Conservation (phyloP, 768 basidiomycete species). For the Pisolithus orientalis region DNA sequence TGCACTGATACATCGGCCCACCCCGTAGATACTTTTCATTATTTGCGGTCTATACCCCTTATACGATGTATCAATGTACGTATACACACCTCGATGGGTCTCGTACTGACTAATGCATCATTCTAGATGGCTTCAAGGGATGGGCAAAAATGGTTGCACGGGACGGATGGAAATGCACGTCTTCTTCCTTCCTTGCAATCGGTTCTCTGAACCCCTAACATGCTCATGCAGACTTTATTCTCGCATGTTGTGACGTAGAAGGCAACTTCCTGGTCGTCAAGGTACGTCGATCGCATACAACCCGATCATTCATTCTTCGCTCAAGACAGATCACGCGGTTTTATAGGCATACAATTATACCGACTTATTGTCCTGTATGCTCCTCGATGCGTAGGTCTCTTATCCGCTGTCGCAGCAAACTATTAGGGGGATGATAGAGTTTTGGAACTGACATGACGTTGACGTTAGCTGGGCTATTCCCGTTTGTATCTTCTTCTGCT, state of each 20-base stretch:
- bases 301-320: background rate
- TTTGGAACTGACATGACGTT: constrained; percentile 2
- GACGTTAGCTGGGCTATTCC: constrained; percentile 76
- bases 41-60: constrained; percentile 74
- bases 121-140: constrained; percentile 72
- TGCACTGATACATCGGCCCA: background rate
- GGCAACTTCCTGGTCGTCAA: constrained; percentile 85
- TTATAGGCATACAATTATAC: constrained; percentile 77
- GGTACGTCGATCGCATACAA: constrained; percentile 24
- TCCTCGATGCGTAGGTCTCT: constrained; percentile 71
- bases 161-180: constrained; percentile 86
- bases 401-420: background rate
- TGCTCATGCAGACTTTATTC: constrained; percentile 52
- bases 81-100: background rate
- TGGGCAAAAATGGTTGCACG: constrained; percentile 68
- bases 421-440: background rate
- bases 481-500: constrained; percentile 76
- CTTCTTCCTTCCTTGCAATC: background rate
- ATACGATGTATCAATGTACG: constrained; percentile 84
- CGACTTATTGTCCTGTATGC: constrained; percentile 82
- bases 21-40: constrained; percentile 66
- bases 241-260: constrained; percentile 80
- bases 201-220: constrained; percentile 1
- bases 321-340: background rate
- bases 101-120: background rate